A percentile compares a stretch with the other conserved stretches of the same genome.
Evolutionary conservation across 768 basidiomycete species (phyloP).

Genomic region (Naganishia vishniacii): DNA sequence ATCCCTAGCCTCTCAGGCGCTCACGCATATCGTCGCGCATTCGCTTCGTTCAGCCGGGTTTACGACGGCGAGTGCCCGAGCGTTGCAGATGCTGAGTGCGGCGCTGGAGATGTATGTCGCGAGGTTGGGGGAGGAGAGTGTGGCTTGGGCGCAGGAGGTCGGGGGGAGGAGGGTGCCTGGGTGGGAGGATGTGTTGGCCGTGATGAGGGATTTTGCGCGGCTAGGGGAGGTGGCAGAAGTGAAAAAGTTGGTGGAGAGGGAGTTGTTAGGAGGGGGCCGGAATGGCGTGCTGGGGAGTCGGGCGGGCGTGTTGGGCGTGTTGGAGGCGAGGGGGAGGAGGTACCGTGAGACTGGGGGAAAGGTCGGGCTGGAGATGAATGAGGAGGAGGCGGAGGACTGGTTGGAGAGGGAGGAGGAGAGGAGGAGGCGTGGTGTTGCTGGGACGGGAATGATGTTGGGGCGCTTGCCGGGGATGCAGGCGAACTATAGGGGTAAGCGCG

Average conservation of each 20-base stretch:
- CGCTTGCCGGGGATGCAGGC: conserved; percentile 4
- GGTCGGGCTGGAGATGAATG: conserved; percentile 16
- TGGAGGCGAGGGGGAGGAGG: not conserved
- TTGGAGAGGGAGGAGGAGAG: conserved; percentile 12
- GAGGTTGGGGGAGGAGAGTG: not conserved
- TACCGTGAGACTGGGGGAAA: conserved; percentile 8
- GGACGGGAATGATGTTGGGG: conserved; percentile 15
- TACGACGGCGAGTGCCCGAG: conserved; percentile 1
- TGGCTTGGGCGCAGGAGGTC: conserved; percentile 17
- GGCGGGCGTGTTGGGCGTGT: not conserved
- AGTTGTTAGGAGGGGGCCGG: not conserved
- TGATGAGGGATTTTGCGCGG: not conserved
- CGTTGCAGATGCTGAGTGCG: conserved; percentile 10
- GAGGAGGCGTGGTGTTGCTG: not conserved
- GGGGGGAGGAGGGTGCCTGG: not conserved
- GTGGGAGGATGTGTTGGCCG: conserved; percentile 19
- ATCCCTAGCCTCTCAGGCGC: conserved; percentile 6
- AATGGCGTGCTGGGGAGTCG: not conserved
- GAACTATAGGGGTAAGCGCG: not conserved
- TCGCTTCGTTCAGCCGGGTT: conserved; percentile 20
- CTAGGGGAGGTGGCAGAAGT: conserved; percentile 4
- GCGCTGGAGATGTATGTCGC: conserved; percentile 7
- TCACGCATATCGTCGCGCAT: conserved; percentile 15
- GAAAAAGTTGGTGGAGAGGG: conserved; percentile 8
- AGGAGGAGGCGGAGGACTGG: conserved; percentile 13